Evolutionary conservation across 345 rosid genomes (phyloP), one percentile per base, ranked within the genome.

Genomic region (Psidium guajava): DNA sequence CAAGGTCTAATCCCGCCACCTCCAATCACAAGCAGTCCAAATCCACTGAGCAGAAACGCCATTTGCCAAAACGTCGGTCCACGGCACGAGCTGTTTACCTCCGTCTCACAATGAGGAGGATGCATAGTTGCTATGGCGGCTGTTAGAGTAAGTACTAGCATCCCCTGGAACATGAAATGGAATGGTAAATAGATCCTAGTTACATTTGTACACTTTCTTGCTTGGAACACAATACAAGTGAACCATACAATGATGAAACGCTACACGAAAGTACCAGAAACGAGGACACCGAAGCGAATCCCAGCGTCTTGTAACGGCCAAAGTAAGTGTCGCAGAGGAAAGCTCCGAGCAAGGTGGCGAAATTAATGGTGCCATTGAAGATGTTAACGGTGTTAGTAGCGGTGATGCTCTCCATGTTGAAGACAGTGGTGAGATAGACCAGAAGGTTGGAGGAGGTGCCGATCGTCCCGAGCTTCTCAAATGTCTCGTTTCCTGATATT

Each of bases 261-360:
- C 54, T 82, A 16, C 13, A 40, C 8, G 14, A 40, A 54, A 64
- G 54, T 91, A 93, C 98, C 90, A 95, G 89, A 86, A 92, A 91
- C 54, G 95, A 92, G 58, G 96, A 87, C 9, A 93, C 50, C 59
- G 92, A 91, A 84, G 96, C 94, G 32, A 93, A 88, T 36, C 92
- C 93, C 27, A 95, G 88, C 11, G 95, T 92, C 80, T 89, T 91
- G 88, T 92, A 94, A 83, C 94, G 92, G 86, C 98, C 96, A n/a
- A 94, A 92, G 89, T 92, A 94, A 51, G 98, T 89, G 85, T 94
- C 96, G 52, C 90, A 90, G 58, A 93, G 91, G 86, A 92, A 94
- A 18, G 96, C 98, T 9, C 96, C 98, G 1, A 89, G 6, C 59
- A 94, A 85, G 84, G 98, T 92, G 51, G 93, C 96, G 11, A 94